phyloP scores from a whole-genome alignment of 1,284 basidiomycete genomes.

The Boletus nobilissimus region DNA sequence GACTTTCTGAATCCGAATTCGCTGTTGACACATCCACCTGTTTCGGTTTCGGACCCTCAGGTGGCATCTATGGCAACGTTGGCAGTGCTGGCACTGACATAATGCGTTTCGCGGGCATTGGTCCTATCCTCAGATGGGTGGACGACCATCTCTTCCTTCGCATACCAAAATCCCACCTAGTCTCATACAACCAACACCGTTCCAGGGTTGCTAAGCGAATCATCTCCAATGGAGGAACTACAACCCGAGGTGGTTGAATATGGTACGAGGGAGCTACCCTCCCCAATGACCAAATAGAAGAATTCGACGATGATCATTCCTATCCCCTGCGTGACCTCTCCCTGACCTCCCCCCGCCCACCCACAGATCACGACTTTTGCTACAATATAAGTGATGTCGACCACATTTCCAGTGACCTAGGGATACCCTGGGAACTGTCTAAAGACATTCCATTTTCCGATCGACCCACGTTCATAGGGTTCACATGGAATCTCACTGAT shows the following conservation, averaged over 20 bases:
- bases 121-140: slow-evolving; percentile 53
- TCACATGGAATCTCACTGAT: slow-evolving; percentile 29
- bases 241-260: neutral
- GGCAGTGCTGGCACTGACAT: slow-evolving; percentile 48
- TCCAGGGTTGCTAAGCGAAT: too few relatives aligned
- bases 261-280: neutral
- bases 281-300: neutral
- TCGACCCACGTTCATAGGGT: slow-evolving; percentile 30
- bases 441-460: slow-evolving; percentile 26
- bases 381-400: slow-evolving; percentile 24
- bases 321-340: neutral
- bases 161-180: slow-evolving; percentile 12
- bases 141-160: slow-evolving; percentile 54
- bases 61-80: slow-evolving; percentile 46
- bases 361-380: neutral
- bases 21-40: slow-evolving; percentile 15
- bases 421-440: slow-evolving; percentile 40
- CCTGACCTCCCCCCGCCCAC: too few relatives aligned
- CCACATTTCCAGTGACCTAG: slow-evolving; percentile 38
- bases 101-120: slow-evolving; percentile 42
- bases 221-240: neutral
- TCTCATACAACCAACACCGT: neutral
- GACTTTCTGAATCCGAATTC: neutral
- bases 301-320: slow-evolving; percentile 9
- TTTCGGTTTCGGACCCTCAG: slow-evolving; percentile 48